Evolutionary conservation across 306 rosid species (phyloP).

Genomic region (Pterocarpus macrocarpus): DNA sequence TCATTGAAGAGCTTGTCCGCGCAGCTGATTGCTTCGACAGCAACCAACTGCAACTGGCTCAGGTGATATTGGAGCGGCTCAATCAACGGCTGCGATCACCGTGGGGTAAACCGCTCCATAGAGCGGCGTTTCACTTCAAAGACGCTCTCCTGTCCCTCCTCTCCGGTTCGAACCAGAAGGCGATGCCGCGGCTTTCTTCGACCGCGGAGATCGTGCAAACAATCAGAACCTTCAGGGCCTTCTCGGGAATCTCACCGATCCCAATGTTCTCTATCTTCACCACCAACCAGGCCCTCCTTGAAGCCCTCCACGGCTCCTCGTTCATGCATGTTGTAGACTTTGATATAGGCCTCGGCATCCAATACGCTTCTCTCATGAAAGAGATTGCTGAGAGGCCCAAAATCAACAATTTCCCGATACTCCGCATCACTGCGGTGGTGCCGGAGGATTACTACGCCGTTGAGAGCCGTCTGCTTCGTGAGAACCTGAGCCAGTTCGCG

Average conservation of each 20-base stretch:
- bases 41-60: conserved; percentile 70
- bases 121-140: conserved; percentile 83
- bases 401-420: conserved; percentile 50
- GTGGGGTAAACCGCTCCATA: conserved; percentile 63
- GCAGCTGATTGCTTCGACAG: conserved; percentile 85
- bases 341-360: conserved; percentile 86
- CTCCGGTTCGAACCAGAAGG: conserved; percentile 55
- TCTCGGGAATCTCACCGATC: conserved; percentile 76
- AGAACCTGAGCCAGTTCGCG: conserved; percentile 80
- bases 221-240: conserved; percentile 73
- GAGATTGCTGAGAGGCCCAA: conserved; percentile 74
- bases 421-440: conserved; percentile 81
- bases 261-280: conserved; percentile 90
- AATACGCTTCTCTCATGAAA: conserved; percentile 87
- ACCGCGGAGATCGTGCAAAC: conserved; percentile 79
- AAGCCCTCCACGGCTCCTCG: conserved; percentile 60
- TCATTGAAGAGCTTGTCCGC: conserved; percentile 74
- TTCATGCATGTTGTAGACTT: conserved; percentile 81
- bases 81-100: conserved; percentile 66
- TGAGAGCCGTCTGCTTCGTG: conserved; percentile 68
- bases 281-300: conserved; percentile 87
- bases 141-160: conserved; percentile 81
- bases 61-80: conserved; percentile 75
- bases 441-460: conserved; percentile 67
- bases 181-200: conserved; percentile 59